Conservation (phyloP, 352 stramenopile species). For the Globisporangium nunn region DNA sequence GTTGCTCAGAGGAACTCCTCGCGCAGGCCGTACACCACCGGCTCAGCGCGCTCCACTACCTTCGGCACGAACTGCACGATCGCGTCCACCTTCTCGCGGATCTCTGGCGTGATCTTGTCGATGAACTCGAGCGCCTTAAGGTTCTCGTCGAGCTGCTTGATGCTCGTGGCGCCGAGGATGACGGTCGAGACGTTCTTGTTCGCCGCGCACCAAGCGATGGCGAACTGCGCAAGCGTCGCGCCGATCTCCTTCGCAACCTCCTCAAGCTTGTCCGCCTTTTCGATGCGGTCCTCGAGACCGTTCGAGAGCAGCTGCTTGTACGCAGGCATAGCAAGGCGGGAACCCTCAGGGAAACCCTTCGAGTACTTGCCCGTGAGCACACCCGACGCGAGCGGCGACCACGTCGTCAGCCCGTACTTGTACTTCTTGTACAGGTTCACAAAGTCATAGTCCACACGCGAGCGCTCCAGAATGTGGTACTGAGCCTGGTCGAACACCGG, state of each 20-base stretch:
- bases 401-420: slow-evolving; percentile 30
- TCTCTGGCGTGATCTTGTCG: slow-evolving; percentile 64
- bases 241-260: slow-evolving; percentile 57
- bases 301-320: slow-evolving; percentile 50
- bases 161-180: slow-evolving; percentile 10
- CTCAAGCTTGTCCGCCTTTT: slow-evolving; percentile 35
- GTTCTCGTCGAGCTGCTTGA: slow-evolving; percentile 71
- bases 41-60: slow-evolving; percentile 21
- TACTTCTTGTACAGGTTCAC: no score
- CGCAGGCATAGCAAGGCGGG: slow-evolving; percentile 37
- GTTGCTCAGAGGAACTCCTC: slow-evolving; percentile 27
- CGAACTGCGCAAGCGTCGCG: slow-evolving; percentile 48
- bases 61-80: slow-evolving; percentile 44
- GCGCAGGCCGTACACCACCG: slow-evolving; percentile 25
- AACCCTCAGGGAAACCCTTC: slow-evolving; percentile 66
- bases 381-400: slow-evolving; percentile 59
- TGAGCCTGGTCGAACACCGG: slow-evolving; percentile 40
- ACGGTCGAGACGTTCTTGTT: slow-evolving; percentile 57
- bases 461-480: slow-evolving; percentile 54
- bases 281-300: slow-evolving; percentile 36
- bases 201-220: slow-evolving; percentile 41
- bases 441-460: slow-evolving; percentile 1
- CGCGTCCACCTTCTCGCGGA: slow-evolving; percentile 60
- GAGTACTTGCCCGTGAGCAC: slow-evolving; percentile 81
- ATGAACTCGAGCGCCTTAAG: slow-evolving; percentile 53